Percentiles rank a stretch among this genome's conserved stretches.
phyloP scores from a whole-genome alignment of 768 basidiomycete species.

The Lentinula sp. region DNA sequence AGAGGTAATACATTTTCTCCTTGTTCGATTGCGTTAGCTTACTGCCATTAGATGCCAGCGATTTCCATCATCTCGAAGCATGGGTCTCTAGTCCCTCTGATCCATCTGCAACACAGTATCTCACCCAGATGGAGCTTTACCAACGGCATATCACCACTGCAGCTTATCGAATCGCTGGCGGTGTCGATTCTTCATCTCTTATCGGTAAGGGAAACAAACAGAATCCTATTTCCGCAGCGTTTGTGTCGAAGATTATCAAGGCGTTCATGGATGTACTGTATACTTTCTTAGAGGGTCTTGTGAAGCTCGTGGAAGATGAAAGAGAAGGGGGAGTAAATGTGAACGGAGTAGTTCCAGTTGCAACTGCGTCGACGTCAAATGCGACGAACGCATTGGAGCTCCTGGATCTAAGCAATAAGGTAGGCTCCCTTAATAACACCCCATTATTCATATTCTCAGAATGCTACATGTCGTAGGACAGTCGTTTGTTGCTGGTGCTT shows the following conservation, averaged over 20 bases:
- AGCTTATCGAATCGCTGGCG: slow-evolving; percentile 78
- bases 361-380: slow-evolving; percentile 22
- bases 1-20: slow-evolving; percentile 47
- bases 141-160: slow-evolving; percentile 72
- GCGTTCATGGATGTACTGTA: slow-evolving; percentile 85
- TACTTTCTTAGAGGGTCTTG: slow-evolving; percentile 80
- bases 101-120: slow-evolving; percentile 65
- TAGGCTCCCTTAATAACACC: slow-evolving; percentile 24
- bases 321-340: slow-evolving; percentile 32
- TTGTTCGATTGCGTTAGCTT: slow-evolving; percentile 2
- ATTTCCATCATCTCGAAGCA: slow-evolving; percentile 82
- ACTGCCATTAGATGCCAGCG: slow-evolving; percentile 63
- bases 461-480: slow-evolving; percentile 50
- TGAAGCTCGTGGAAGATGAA: slow-evolving; percentile 72
- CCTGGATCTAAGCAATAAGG: slow-evolving; percentile 57
- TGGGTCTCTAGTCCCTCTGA: slow-evolving; percentile 67
- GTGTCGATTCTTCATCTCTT: slow-evolving; percentile 49
- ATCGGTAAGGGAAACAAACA: slow-evolving; percentile 52
- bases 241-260: slow-evolving; percentile 69
- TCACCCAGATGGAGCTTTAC: slow-evolving; percentile 73
- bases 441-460: not conserved
- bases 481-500: slow-evolving; percentile 78
- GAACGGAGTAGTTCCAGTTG: slow-evolving; percentile 27
- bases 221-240: slow-evolving; percentile 54
- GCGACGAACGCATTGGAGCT: slow-evolving; percentile 46